phyloP scores from a whole-genome alignment of 2,329 filamentous ascomycete genomes.

The Arachnomyces sp. region DNA sequence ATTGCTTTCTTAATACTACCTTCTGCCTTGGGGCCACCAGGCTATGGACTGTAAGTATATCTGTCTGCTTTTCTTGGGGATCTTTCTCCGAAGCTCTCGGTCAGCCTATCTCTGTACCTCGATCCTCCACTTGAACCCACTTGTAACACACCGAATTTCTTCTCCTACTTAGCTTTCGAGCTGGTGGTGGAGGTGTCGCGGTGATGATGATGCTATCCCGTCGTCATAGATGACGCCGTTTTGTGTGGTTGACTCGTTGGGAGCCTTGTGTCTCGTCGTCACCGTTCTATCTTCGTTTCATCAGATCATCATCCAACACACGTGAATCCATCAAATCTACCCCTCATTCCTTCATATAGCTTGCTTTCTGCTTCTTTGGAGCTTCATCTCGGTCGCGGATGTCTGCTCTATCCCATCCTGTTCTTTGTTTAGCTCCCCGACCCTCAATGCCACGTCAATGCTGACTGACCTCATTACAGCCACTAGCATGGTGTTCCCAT shows the following conservation, averaged over 20 bases:
- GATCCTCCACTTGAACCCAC: not conserved
- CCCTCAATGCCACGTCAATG: constrained; percentile 29
- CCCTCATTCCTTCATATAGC: constrained; percentile 20
- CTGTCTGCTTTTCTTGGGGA: constrained; percentile 23
- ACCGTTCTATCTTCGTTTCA: constrained; percentile 24
- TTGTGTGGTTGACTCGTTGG: constrained; percentile 2
- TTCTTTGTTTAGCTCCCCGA: constrained; percentile 14
- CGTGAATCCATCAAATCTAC: constrained; percentile 26
- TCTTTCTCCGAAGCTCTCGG: constrained; percentile 2
- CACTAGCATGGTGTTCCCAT: constrained; percentile 39
- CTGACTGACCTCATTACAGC: constrained; percentile 32
- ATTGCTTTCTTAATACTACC: constrained; percentile 22
- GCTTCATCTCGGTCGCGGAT: constrained; percentile 27
- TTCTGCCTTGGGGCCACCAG: constrained; percentile 38
- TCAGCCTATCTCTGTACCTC: not conserved
- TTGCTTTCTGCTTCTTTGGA: constrained; percentile 18
- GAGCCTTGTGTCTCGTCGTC: constrained; percentile 11
- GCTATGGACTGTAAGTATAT: constrained; percentile 53
- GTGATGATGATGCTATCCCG: constrained; percentile 1
- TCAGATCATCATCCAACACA: constrained; percentile 32
- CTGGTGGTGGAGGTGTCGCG: not conserved
- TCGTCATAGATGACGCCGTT: not conserved
- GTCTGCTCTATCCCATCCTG: constrained; percentile 17
- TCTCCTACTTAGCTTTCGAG: not conserved
- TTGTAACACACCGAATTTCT: not conserved